Base-by-base conservation (phyloP, 1,284 basidiomycete genomes). In the Boletellus sp. region DNA sequence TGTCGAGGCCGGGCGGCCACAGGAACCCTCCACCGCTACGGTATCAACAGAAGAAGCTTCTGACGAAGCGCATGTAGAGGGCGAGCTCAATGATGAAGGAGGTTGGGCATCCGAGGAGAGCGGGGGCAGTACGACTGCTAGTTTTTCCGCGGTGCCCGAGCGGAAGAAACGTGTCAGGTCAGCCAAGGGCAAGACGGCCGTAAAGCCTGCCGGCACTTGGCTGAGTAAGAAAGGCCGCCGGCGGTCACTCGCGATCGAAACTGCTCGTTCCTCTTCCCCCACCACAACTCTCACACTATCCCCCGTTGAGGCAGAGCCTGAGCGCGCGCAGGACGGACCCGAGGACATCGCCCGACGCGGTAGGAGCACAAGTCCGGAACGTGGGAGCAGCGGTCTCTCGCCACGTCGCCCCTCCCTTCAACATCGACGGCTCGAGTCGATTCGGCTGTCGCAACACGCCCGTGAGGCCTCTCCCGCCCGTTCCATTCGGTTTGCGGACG, bases 401-500 rank as follows among this genome's bases (percentile, higher is more conserved):
- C 25, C 53, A n/a, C n/a, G n/a, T 9, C 64, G 34, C 30, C 36
- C 48, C 11, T 64, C 64, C 5, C 21, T 64, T 38, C 59, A 49
- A 9, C 66, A 64, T 40, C 56, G 64, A 40, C 56, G 66, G 10
- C 55, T 64, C 5, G 63, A 68, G 36, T 66, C 63, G 4, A 59
- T 64, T 21, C 57, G 20, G 20, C 36, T 50, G 9, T 30, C 38
- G 30, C 35, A 38, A 22, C 52, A 41, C 17, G 48, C 60, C 14
- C 63, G 64, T 6, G 62, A 64, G 0, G 59, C 43, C 3, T 68
- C 66, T 13, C 62, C 62, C 2, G 13, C 66, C 8, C 63, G 62
- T 19, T 68, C 62, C 7, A 65, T 64, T 25, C 54, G 62, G 20
- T 64, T 64, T 26, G 60, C 53, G n/a, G 62, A 64, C 20, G 61